Evolutionary conservation across 139 green algal genomes (phyloP).

Genomic region (Haematococcus lacustris): DNA sequence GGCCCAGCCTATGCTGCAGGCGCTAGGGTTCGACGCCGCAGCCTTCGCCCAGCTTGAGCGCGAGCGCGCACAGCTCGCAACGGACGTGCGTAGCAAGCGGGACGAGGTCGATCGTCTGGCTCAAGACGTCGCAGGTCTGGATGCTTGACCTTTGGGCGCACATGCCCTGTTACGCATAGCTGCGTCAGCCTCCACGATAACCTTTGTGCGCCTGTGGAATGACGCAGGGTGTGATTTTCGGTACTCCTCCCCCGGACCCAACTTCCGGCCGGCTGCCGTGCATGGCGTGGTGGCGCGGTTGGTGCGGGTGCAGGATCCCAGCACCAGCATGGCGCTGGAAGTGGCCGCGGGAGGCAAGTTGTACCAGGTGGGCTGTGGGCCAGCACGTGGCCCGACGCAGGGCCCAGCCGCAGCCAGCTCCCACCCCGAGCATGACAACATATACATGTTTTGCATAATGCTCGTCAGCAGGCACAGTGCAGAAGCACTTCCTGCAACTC

Average conservation of each 20-base stretch:
- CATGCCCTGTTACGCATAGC: no score
- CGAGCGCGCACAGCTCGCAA: constrained; percentile 19
- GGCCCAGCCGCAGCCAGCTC: no score
- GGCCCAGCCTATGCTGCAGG: no score
- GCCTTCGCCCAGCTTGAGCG: constrained; percentile 39
- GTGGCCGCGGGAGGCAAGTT: constrained; percentile 91
- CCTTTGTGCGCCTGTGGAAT: neutral
- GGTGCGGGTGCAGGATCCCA: constrained; percentile 65
- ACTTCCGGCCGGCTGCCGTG: constrained; percentile 20
- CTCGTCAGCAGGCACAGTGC: no score
- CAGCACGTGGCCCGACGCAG: no score
- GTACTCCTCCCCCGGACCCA: constrained; percentile 11
- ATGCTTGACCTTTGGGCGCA: neutral
- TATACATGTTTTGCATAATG: no score
- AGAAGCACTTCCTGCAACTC: no score
- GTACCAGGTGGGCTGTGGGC: constrained; percentile 83
- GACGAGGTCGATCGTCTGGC: constrained; percentile 53
- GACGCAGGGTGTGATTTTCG: constrained; percentile 13
- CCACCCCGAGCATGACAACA: no score
- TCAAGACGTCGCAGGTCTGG: constrained; percentile 6
- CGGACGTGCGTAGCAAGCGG: constrained; percentile 25
- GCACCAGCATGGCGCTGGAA: constrained; percentile 78
- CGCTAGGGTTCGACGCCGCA: constrained; percentile 39
- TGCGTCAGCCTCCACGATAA: neutral
- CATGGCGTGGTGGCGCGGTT: constrained; percentile 75